Percentiles rank a stretch among this genome's conserved stretches.
Conservation (phyloP, 2,329 filamentous ascomycete species). For the Fusarium begoniae region DNA sequence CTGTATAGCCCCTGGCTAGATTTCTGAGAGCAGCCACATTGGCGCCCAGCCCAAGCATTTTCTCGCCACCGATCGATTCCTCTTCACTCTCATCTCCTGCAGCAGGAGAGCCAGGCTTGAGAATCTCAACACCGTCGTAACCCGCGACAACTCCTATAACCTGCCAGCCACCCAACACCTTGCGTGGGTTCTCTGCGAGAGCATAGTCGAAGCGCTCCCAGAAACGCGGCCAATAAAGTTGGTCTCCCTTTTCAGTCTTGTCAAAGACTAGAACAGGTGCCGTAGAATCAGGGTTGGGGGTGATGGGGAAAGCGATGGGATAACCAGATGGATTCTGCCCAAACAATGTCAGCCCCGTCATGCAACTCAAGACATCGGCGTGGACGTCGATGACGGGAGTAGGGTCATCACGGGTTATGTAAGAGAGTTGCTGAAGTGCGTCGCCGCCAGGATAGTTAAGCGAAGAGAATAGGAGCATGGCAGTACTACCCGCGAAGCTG, state of each 20-base stretch:
- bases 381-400: slow-evolving; percentile 57
- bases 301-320: slow-evolving; percentile 46
- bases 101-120: slow-evolving; percentile 56
- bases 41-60: slow-evolving; percentile 57
- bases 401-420: slow-evolving; percentile 40
- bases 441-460: slow-evolving; percentile 94
- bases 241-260: slow-evolving; percentile 63
- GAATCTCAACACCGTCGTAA: slow-evolving; percentile 67
- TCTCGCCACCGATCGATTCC: slow-evolving; percentile 24
- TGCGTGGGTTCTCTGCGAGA: slow-evolving; percentile 62
- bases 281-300: slow-evolving; percentile 23
- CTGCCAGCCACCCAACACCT: slow-evolving; percentile 63
- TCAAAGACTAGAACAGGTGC: slow-evolving; percentile 58
- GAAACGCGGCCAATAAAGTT: slow-evolving; percentile 60
- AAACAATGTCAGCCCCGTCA: slow-evolving; percentile 76
- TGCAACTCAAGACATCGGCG: slow-evolving; percentile 73
- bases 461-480: slow-evolving; percentile 80
- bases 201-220: slow-evolving; percentile 73
- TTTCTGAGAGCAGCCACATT: slow-evolving; percentile 52
- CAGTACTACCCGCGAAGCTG: slow-evolving; percentile 68
- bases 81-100: slow-evolving; percentile 4
- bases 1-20: slow-evolving; percentile 56
- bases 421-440: slow-evolving; percentile 69
- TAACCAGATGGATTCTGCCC: slow-evolving; percentile 57
- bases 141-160: slow-evolving; percentile 65